Base-by-base conservation (phyloP, 1,284 basidiomycete species). In the Malassezia vespertilionis region DNA sequence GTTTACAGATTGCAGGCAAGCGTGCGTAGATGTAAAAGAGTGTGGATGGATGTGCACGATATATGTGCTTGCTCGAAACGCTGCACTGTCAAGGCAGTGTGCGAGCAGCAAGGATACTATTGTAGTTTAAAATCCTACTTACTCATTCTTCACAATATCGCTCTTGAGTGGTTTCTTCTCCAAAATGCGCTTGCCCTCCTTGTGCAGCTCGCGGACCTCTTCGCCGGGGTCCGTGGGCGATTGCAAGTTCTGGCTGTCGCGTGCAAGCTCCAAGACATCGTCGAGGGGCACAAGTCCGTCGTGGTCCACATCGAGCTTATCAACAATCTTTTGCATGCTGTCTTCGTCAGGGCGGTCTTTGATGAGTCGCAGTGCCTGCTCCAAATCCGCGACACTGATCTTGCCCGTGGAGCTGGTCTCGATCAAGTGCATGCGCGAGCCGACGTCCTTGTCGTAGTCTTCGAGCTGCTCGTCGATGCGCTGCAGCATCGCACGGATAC, bases 221-320 rank as follows among this genome's bases (percentile, higher is more conserved):
- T 66, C 61, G 44, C 26, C 26, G n/a, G n/a, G n/a, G 26, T 65
- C 64, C 9, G 64, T 39, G 27, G 68, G 47, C 33, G 69, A 64
- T 2, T 69, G 67, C 31, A 72, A 53, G 2, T 70, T 72, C 0
- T 49, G 56, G 54, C 72, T 70, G n/a, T 69, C 63, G 22, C 57
- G 60, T 8, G 69, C 72, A 11, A 74, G 57, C 45, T 65, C 65
- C 14, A 74, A 44, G 17, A 74, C 71, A 33, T 74, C 70, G 32
- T 72, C 65, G 12, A 71, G 32, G 7, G 69, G 69, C 51, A 96
- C 88, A 63, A 83, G 90, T 0, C 91, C 90, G 65, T 97, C 91
- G 73, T 87, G 82, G 74, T 97, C 91, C 4, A 86, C 84, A 70
- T 97, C 93, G 59, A 97, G 75, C 74, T 96, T 96, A 67, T 89